Base-by-base conservation (phyloP, 805 yeast genomes). In the Metschnikowia anglica region DNA sequence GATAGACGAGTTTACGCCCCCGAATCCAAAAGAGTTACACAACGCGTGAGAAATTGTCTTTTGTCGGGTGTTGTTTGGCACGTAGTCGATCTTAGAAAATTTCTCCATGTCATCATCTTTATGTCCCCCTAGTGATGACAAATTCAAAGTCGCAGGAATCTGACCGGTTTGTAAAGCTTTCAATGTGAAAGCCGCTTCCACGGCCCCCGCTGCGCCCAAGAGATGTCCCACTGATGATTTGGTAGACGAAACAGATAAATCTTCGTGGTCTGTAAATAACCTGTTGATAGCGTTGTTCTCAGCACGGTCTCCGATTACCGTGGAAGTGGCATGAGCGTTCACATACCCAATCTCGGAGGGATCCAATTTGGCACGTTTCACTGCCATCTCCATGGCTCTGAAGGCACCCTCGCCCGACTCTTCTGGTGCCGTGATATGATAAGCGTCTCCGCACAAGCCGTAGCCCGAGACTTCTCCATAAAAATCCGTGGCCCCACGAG, bases 251-350 rank as follows among this genome's bases (percentile, higher is more conserved):
- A 93, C 79, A 32, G 72, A 69, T 11, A 82, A 50, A 2, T 62
- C 49, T 0, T 66, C 61, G 23, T 68, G 65, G 1, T 58, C 64
- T 2, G 34, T 43, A 41, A 88, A 78, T 3, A 85, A 54, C 3
- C 74, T 61, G 36, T 68, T 61, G 38, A 93, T 81, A 2, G 98
- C 98, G 32, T 60, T 59, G 55, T 85, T 80, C 58, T 93, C 99
- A 0, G 96, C 93, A 15, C 80, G 66, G 58, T 93, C 99, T 4
- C 99, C 99, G 3, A 90, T 65, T 5, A 71, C 67, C 0, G 99
- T 93, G 0, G 96, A 87, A 0, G 99, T 93, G 0, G 99, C 99
- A 63, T 93, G 99, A 2, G 99, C 97, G 63, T 95, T 93, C 36
- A 93, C 73, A 57, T 89, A 93, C 34, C 77, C 88, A 15, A 91